Base-by-base conservation (phyloP, 257 asterid species). In the Solanum pimpinellifolium region DNA sequence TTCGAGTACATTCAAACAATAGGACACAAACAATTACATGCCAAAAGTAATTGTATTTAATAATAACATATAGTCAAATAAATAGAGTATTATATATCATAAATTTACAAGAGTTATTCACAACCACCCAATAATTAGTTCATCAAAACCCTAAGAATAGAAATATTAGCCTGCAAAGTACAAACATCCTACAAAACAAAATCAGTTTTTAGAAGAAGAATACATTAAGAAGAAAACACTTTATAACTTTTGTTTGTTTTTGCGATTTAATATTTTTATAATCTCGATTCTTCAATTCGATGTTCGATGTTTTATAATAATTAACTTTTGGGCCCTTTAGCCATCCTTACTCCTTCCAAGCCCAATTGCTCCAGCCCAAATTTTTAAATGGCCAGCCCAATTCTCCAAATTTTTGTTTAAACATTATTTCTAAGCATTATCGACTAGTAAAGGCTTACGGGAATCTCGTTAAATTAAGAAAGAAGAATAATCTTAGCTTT, bases 311-410 rank as follows among this genome's bases (percentile, higher is more conserved):
- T 52, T 52, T 52, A 7, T 9, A 52, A 52, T 52, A 18, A 52
- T 0, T 0, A 0, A 52, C n/a, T 52, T 52, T 7, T 15, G 1
- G 15, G 44, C 78, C 46, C 0, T 39, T 33, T 33, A 72, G n/a
- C n/a, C n/a, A 70, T 29, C 42, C 7, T 70, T 5, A 23, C 3
- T 16, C 4, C 44, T 33, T 33, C 44, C 44, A 16, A 70, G 44
- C n/a, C 33, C 77, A 9, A 33, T 39, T 2, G 11, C 8, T 70
- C n/a, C 44, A 16, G 14, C 76, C 76, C 76, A 69, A 69, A 31
- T 29, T 15, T 7, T 15, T 7, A 31, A 15, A 69, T 14, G 76
- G 13, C 42, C 76, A 69, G 76, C 77, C 77, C 77, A 70, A 70
- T 70, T 31, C 2, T 16, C 25, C 44, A 70, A 16, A 70, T 5